These are phyloP conservation scores for Pterocarpus santalinus DNA, from an alignment of 306 rosid species.

Conservation along the genomic window DNA sequence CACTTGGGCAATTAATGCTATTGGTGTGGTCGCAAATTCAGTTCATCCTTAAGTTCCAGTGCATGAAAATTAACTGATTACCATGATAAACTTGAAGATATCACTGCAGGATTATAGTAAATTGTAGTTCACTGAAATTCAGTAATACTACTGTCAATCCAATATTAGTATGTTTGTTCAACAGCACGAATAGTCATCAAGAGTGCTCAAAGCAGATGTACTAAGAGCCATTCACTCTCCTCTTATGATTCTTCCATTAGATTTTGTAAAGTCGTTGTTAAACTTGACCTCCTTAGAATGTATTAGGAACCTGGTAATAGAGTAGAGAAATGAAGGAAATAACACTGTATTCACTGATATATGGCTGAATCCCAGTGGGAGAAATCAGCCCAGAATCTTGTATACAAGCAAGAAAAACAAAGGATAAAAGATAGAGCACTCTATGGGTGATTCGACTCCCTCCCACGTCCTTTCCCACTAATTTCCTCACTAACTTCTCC, in stretches of 20 bases:
- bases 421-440: too few species aligned
- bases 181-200: constrained; percentile 1
- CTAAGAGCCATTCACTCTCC: neutral
- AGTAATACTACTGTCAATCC: neutral
- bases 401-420: too few species aligned
- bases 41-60: neutral
- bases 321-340: too few species aligned
- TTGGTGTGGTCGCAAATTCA: constrained; percentile 3
- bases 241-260: neutral
- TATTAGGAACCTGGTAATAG: too few species aligned
- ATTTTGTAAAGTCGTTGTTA: neutral
- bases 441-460: too few species aligned
- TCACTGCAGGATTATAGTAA: neutral
- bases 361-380: too few species aligned
- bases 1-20: neutral
- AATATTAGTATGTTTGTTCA: constrained; percentile 1
- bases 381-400: too few species aligned
- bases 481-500: too few species aligned
- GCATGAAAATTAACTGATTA: constrained; percentile 2
- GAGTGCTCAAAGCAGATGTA: constrained; percentile 21
- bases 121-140: neutral
- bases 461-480: too few species aligned
- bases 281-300: neutral
- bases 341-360: too few species aligned
- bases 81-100: neutral